Conservation (phyloP, 2,329 filamentous ascomycete species). For the Exophiala alcalophila region DNA sequence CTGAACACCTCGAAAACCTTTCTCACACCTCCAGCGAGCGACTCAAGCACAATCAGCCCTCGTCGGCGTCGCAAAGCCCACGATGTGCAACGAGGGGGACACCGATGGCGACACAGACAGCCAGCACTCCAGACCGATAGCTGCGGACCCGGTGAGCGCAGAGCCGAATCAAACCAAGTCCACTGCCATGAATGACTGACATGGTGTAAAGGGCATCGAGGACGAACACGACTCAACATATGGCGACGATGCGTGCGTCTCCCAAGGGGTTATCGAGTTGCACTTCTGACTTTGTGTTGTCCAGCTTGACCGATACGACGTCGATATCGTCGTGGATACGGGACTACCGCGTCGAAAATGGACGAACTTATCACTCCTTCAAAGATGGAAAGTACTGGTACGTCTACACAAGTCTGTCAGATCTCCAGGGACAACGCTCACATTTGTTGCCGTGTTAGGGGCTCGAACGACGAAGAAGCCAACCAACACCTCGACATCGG, state of each 20-base stretch:
- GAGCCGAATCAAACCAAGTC: too few relatives aligned
- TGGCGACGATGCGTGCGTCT: slow-evolving; percentile 21
- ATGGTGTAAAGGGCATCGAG: slow-evolving; percentile 8
- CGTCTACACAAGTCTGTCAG: neutral
- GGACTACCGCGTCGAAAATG: slow-evolving; percentile 25
- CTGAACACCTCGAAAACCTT: too few relatives aligned
- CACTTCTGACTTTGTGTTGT: neutral
- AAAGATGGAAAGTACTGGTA: slow-evolving; percentile 28
- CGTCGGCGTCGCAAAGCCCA: too few relatives aligned
- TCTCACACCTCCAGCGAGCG: too few relatives aligned
- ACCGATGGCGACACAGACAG: slow-evolving; percentile 3
- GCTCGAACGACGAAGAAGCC: slow-evolving; percentile 44
- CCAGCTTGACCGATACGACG: slow-evolving; percentile 20
- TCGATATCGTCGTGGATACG: slow-evolving; percentile 23
- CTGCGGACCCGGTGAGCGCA: slow-evolving; percentile 8
- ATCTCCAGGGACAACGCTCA: neutral
- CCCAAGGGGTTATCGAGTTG: neutral
- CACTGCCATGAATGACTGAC: too few relatives aligned
- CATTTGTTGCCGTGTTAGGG: slow-evolving; percentile 11
- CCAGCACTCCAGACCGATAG: slow-evolving; percentile 5
- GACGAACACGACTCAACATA: slow-evolving; percentile 22
- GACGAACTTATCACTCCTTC: slow-evolving; percentile 27
- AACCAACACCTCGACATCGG: slow-evolving; percentile 36
- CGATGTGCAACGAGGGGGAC: slow-evolving; percentile 4
- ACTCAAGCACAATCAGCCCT: too few relatives aligned